A percentile compares a stretch with the other conserved stretches of the same genome.
Evolutionary conservation across 2,329 filamentous ascomycete genomes (phyloP).

Genomic region (Epichloe elymi): DNA sequence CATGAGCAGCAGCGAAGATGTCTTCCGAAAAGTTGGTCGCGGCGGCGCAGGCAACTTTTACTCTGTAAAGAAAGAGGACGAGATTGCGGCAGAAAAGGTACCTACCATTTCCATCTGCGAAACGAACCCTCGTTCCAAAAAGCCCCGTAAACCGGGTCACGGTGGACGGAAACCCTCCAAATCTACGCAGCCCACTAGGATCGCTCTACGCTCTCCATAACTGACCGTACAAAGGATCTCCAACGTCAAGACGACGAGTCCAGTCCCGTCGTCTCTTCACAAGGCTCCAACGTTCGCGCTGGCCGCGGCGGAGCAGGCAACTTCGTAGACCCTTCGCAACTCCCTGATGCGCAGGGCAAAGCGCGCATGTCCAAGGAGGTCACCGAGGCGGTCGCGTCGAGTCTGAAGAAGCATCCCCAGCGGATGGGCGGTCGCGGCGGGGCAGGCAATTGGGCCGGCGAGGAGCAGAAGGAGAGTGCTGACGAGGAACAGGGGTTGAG

Average conservation of each 20-base stretch:
- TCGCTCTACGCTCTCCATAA: too few relatives aligned
- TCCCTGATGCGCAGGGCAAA: conserved; percentile 20
- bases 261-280: conserved; percentile 7
- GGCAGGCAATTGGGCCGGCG: conserved; percentile 39
- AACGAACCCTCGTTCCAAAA: neutral
- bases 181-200: neutral
- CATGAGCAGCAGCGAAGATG: conserved; percentile 21
- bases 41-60: conserved; percentile 55
- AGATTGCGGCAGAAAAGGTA: conserved; percentile 16
- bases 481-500: conserved; percentile 12
- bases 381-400: conserved; percentile 21
- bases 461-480: conserved; percentile 14
- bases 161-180: neutral
- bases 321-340: conserved; percentile 29
- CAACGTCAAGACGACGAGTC: conserved; percentile 22
- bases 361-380: conserved; percentile 21
- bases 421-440: conserved; percentile 36
- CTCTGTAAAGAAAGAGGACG: conserved; percentile 36
- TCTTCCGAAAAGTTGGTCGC: conserved; percentile 40
- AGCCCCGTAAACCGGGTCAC: too few relatives aligned
- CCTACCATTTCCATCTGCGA: neutral
- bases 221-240: conserved; percentile 18
- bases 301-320: conserved; percentile 43
- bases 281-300: conserved; percentile 5
- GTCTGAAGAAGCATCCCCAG: conserved; percentile 13